phyloP scores from a whole-genome alignment of 371 early-diverging fungal species.

The Lichtheimia ornata region DNA sequence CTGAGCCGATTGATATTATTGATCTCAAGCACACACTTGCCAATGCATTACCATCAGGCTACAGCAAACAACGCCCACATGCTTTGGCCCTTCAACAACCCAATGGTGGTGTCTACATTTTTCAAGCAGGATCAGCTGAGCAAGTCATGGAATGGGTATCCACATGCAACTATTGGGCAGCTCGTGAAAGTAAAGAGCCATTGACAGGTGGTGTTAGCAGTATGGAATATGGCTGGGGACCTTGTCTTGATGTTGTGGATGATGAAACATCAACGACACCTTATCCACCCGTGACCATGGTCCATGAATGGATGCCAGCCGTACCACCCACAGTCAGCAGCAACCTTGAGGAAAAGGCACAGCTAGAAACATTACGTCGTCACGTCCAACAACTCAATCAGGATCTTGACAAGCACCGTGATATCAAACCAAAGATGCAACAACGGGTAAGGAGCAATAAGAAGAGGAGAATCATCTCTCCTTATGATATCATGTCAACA shows the following conservation, averaged over 20 bases:
- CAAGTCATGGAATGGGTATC: constrained; percentile 83
- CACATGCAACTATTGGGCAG: constrained; percentile 93
- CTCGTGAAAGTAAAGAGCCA: constrained; percentile 86
- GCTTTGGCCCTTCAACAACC: constrained; percentile 86
- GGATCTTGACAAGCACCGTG: constrained; percentile 42
- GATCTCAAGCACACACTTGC: constrained; percentile 82
- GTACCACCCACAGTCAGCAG: constrained; percentile 38
- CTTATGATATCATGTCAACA: not conserved
- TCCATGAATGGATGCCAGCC: constrained; percentile 43
- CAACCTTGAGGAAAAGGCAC: constrained; percentile 31
- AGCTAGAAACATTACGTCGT: constrained; percentile 30
- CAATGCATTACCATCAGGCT: constrained; percentile 82
- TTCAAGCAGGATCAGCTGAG: constrained; percentile 73
- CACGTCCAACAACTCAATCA: constrained; percentile 34
- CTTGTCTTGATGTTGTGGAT: constrained; percentile 47
- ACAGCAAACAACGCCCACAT: constrained; percentile 75
- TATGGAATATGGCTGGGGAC: constrained; percentile 92
- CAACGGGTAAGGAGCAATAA: constrained; percentile 14
- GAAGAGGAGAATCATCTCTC: not conserved
- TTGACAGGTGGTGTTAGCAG: constrained; percentile 82
- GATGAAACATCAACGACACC: not conserved
- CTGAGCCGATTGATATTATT: constrained; percentile 58
- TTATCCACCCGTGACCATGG: constrained; percentile 6
- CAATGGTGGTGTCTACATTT: constrained; percentile 83
- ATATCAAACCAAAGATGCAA: constrained; percentile 44